Base-by-base conservation (phyloP, 1,139 yeast species). In the Sugiyamaella novakii region DNA sequence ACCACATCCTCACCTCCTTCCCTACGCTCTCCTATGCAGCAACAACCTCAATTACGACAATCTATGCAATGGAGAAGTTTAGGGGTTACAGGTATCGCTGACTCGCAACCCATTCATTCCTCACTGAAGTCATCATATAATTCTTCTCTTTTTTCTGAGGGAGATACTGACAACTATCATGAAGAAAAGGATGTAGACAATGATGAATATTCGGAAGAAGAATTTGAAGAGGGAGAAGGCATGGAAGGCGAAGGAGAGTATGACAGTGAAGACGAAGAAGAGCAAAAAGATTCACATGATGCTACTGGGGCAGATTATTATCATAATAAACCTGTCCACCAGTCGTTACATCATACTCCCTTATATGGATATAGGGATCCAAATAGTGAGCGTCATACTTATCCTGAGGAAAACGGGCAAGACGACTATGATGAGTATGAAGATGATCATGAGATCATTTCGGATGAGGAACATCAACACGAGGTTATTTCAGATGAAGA, bases 131-230 rank as follows among this genome's bases (percentile, higher is more conserved):
- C 44, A 21, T 41, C 44, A n/a, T 34, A 27, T 17, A 17, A 27
- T 25, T 17, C 46, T 3, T 42, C 46, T 22, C 33, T 42, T n/a
- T 42, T 42, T 34, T 18, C 28, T 11, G 33, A 33, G n/a, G 42
- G 22, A 14, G 29, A 21, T 18, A 18, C 15, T 28, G 27, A 36
- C 18, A 17, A 21, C 15, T 44, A 38, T 4, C 21, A 40, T 24
- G 22, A 30, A 18, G 53, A 36, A n/a, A 54, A 49, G 18, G 52
- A 47, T 22, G 66, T 59, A 14, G 67, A 62, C 8, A 66, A 60
- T 15, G 67, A 64, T 2, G 65, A 60, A 25, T 63, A 61, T 12
- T 65, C 60, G 6, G 69, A 62, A 10, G 67, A 64, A 7, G 66
- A 57, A 28, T 57, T 59, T 49, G 64, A 29, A 12, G 43, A 29